phyloP scores from a whole-genome alignment of 495 filamentous ascomycete genomes.

The Hypoxylon rickii region DNA sequence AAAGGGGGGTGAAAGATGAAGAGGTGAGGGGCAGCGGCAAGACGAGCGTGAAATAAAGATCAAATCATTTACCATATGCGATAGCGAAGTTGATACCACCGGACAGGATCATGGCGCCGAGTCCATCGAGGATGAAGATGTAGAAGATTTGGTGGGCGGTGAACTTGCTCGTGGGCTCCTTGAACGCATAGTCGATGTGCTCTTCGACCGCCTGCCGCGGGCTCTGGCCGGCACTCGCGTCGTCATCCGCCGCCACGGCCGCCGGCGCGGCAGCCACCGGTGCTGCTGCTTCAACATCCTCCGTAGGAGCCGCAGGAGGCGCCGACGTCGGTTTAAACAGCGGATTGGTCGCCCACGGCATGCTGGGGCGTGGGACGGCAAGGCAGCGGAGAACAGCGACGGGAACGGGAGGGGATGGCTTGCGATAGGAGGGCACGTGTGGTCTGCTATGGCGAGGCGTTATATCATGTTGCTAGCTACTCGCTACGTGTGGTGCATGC shows the following conservation, averaged over 20 bases:
- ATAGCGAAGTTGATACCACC: constrained; percentile 52
- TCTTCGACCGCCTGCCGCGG: constrained; percentile 5
- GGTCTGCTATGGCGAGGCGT: constrained; percentile 8
- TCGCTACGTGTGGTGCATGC: no score
- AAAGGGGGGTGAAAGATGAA: no score
- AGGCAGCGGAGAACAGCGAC: not conserved
- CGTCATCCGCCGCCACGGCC: not conserved
- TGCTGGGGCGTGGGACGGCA: constrained; percentile 19
- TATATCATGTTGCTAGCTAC: constrained; percentile 35
- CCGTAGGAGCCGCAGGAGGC: constrained; percentile 24
- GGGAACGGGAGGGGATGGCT: constrained; percentile 10
- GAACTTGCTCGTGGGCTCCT: constrained; percentile 39
- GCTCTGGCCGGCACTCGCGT: not conserved
- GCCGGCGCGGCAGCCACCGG: not conserved
- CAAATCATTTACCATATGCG: constrained; percentile 42
- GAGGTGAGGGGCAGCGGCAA: no score
- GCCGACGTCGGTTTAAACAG: constrained; percentile 34
- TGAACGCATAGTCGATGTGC: constrained; percentile 19
- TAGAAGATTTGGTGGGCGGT: constrained; percentile 47
- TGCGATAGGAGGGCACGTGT: constrained; percentile 3
- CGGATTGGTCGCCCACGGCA: constrained; percentile 46
- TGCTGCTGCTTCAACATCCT: constrained; percentile 35
- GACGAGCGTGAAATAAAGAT: no score
- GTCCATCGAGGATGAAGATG: constrained; percentile 45
- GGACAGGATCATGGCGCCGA: constrained; percentile 44